These are phyloP conservation scores for Cercospora canescens DNA, from an alignment of 2,329 filamentous ascomycete species.

Conservation along the genomic window DNA sequence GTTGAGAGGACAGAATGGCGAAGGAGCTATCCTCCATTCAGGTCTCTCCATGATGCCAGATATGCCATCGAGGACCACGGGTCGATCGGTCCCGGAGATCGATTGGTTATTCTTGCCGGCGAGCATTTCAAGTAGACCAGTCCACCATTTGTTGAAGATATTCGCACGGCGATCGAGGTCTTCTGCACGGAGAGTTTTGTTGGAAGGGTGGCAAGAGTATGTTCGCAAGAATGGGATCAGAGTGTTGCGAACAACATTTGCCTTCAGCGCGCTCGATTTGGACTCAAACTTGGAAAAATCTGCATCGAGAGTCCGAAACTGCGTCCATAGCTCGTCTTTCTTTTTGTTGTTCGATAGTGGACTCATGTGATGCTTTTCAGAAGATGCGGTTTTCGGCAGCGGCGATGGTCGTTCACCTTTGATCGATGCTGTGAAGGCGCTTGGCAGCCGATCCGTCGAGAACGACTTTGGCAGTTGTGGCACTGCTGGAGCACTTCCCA, in stretches of 20 bases:
- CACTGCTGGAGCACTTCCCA: constrained; percentile 33
- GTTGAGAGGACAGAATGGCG: constrained; percentile 63
- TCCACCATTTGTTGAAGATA: constrained; percentile 92
- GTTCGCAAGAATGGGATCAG: constrained; percentile 76
- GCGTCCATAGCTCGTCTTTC: constrained; percentile 69
- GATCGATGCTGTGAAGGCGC: constrained; percentile 37
- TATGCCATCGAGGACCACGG: constrained; percentile 74
- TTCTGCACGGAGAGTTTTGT: constrained; percentile 67
- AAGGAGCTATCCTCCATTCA: constrained; percentile 79
- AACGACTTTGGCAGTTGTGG: constrained; percentile 50
- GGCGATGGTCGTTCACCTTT: constrained; percentile 42
- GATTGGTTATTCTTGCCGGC: constrained; percentile 73
- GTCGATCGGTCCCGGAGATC: constrained; percentile 80
- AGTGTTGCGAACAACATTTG: constrained; percentile 69
- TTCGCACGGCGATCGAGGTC: constrained; percentile 78
- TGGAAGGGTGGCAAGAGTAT: constrained; percentile 68
- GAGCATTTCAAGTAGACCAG: constrained; percentile 75
- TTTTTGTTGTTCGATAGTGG: constrained; percentile 46
- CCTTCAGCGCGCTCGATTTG: constrained; percentile 73
- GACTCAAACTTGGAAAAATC: constrained; percentile 73
- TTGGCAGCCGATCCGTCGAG: constrained; percentile 49
- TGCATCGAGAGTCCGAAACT: constrained; percentile 67
- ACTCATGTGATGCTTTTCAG: constrained; percentile 33
- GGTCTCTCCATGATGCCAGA: constrained; percentile 82
- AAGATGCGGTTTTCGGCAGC: constrained; percentile 41